Conservation (phyloP, 2,329 filamentous ascomycete species). For the Hypoxylon sp. region DNA sequence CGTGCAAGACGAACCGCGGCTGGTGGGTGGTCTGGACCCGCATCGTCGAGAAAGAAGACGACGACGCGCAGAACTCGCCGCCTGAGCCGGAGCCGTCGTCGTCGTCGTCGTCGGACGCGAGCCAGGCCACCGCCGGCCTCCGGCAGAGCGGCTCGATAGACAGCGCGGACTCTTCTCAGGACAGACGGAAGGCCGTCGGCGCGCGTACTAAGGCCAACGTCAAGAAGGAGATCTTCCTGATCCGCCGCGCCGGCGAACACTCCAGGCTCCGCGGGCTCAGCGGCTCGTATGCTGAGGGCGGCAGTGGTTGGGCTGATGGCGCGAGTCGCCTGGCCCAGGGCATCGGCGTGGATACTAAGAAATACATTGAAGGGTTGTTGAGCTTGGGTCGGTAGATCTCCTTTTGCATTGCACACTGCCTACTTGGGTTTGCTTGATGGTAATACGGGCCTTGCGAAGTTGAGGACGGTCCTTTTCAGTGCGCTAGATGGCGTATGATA, state of each 20-base stretch:
- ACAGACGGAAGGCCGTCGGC: conserved; percentile 6
- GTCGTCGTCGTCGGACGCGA: conserved; percentile 15
- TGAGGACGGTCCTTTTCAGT: not conserved
- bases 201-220: conserved; percentile 37
- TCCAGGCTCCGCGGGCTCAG: conserved; percentile 47
- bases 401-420: not conserved
- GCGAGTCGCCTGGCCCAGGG: conserved; percentile 71
- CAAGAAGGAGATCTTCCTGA: conserved; percentile 68
- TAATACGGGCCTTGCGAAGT: not conserved
- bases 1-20: conserved; percentile 70
- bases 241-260: conserved; percentile 67
- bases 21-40: conserved; percentile 77
- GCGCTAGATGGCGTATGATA: too few relatives aligned
- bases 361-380: conserved; percentile 76
- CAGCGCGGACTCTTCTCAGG: conserved; percentile 12
- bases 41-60: conserved; percentile 53
- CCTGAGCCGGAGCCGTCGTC: too few relatives aligned
- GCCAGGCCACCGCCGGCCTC: conserved; percentile 8
- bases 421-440: not conserved
- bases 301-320: conserved; percentile 59
- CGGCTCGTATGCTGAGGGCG: conserved; percentile 48
- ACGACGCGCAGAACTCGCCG: not conserved
- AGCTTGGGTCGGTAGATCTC: conserved; percentile 55
- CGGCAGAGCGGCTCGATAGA: conserved; percentile 24
- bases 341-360: conserved; percentile 78